Evolutionary conservation across 2,329 filamentous ascomycete species (phyloP), one percentile per base, ranked within the genome.

Genomic region (Aspergillus sp.): DNA sequence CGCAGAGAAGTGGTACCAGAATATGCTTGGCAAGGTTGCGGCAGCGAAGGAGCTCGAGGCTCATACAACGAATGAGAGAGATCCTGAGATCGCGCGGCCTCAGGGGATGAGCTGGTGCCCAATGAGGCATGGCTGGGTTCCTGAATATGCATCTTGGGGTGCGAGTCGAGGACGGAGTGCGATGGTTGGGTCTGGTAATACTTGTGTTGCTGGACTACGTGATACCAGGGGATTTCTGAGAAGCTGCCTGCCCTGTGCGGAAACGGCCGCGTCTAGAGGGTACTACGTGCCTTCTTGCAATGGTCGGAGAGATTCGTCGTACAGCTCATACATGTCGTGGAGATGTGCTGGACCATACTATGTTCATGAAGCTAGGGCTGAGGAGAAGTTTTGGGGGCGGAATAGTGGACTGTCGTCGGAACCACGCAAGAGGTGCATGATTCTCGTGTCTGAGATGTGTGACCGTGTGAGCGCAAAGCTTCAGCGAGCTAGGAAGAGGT

Each of bases 1-100:
- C n/a, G 47, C 64, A 7, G 54, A 60, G 56, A 61, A 58, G 23
- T 67, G 67, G 65, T 63, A 66, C 50, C 54, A 66, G 48, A 65
- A 65, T 45, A 59, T 63, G 51, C 41, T 62, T 30, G 62, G 59
- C 13, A 60, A 47, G n/a, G 48, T 62, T 4, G 53, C 57, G 17
- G 60, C 57, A 11, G 49, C 49, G 3, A 57, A 51, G 43, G 57
- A 62, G 31, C 51, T 53, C 55, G 52, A 53, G 11, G 25, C 17
- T 54, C 23, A 45, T 28, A 30, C 7, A 28, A 7, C 25, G 41
- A 7, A 46, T 25, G 38, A 31, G 48, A 34, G 9, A 3, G 38
- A 51, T 3, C 9, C 30, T 23, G 48, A 11, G 7, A 34, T 23
- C 15, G 19, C 22, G 31, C 38, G n/a, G 45, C 54, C 4, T 8